A percentile compares a stretch with the other conserved stretches of the same genome.
Evolutionary conservation across 495 filamentous ascomycete genomes (phyloP).

Genomic region (Penicillium lividum): DNA sequence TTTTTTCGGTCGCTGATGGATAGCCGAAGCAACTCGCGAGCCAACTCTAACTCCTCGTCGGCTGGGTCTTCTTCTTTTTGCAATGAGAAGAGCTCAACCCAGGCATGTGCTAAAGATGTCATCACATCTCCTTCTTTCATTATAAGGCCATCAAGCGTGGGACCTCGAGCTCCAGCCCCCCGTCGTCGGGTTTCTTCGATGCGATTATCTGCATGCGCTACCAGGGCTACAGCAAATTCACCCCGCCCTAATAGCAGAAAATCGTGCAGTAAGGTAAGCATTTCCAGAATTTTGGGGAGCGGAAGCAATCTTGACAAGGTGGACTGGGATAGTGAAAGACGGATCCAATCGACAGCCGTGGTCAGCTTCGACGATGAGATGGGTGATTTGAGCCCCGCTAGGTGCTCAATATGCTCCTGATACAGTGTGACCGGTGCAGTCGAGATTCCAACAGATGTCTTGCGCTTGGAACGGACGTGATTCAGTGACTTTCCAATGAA

Average conservation of each 20-base stretch:
- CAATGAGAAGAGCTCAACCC: conserved; percentile 72
- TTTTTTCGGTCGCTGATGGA: conserved; percentile 47
- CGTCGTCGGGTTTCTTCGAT: conserved; percentile 53
- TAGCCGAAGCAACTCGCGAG: conserved; percentile 73
- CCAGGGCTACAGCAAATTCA: conserved; percentile 85
- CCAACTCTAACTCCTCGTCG: conserved; percentile 76
- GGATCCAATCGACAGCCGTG: conserved; percentile 69
- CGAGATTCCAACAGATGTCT: conserved; percentile 32
- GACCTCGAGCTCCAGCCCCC: conserved; percentile 27
- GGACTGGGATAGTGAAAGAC: conserved; percentile 77
- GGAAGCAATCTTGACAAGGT: conserved; percentile 80
- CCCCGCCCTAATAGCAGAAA: conserved; percentile 87
- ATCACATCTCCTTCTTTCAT: conserved; percentile 87
- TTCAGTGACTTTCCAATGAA: conserved; percentile 91
- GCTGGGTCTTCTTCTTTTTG: conserved; percentile 72
- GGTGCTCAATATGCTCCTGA: conserved; percentile 67
- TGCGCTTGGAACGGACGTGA: conserved; percentile 63
- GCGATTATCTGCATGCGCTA: conserved; percentile 78
- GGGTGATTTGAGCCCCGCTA: conserved; percentile 72
- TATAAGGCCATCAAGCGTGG: conserved; percentile 53
- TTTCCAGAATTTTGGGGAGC: conserved; percentile 69
- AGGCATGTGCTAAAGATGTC: conserved; percentile 70
- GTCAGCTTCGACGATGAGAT: conserved; percentile 70
- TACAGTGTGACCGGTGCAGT: conserved; percentile 63
- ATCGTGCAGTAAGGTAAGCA: conserved; percentile 73